These are phyloP conservation scores for Pezicula radicicola DNA, from an alignment of 2,329 filamentous ascomycete genomes.

Conservation along the genomic window DNA sequence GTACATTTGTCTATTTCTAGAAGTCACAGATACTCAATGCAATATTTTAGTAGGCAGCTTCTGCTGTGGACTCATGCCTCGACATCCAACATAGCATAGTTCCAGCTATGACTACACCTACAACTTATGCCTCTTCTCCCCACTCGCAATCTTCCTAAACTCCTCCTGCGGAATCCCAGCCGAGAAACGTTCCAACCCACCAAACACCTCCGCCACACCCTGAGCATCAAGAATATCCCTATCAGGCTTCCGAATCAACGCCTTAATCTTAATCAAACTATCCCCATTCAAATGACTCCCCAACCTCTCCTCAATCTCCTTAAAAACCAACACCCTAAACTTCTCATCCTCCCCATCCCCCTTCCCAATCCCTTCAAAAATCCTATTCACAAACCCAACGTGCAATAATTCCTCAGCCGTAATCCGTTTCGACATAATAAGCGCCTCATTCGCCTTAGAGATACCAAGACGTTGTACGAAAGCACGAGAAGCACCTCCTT, in stretches of 20 bases:
- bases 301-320: conserved; percentile 77
- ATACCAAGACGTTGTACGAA: conserved; percentile 80
- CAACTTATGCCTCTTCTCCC: conserved; percentile 93
- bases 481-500: conserved; percentile 76
- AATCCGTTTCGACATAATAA: conserved; percentile 85
- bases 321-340: conserved; percentile 70
- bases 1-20: no score
- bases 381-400: conserved; percentile 81
- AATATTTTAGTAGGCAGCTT: no score
- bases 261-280: conserved; percentile 81
- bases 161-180: conserved; percentile 73
- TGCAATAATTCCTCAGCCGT: conserved; percentile 67
- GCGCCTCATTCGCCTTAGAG: conserved; percentile 82
- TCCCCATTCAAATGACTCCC: conserved; percentile 78
- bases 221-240: conserved; percentile 70
- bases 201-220: conserved; percentile 82
- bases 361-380: conserved; percentile 57
- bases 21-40: no score
- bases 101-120: conserved; percentile 35
- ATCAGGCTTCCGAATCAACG: conserved; percentile 72
- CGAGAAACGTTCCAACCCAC: conserved; percentile 73
- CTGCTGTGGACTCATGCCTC: no score
- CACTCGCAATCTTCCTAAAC: conserved; percentile 79
- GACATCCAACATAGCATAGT: neutral
- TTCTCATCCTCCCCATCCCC: conserved; percentile 59